A percentile compares a stretch with the other conserved stretches of the same genome.
phyloP scores from a whole-genome alignment of 73 alveolate genomes.

The Urostyla sp. region DNA sequence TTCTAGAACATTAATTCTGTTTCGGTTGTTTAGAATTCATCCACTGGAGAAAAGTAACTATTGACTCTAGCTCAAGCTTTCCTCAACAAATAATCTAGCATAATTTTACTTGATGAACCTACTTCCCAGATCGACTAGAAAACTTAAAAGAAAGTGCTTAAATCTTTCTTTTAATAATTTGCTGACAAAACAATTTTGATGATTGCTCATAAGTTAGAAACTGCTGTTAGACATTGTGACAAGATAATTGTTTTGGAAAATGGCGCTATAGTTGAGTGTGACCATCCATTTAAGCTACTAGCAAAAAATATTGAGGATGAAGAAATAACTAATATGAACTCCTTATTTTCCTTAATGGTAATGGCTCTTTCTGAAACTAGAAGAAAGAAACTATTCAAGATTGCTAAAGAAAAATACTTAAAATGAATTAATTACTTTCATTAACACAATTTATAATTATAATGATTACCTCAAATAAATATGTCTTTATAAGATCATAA shows the following conservation, averaged over 20 bases:
- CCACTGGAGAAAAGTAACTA: constrained; percentile 34
- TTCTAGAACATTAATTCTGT: background rate
- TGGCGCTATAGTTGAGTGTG: constrained; percentile 88
- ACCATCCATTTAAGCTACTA: constrained; percentile 69
- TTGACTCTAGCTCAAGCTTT: constrained; percentile 38
- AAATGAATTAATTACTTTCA: background rate
- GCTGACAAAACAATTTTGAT: constrained; percentile 71
- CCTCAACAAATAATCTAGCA: background rate
- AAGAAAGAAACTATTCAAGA: background rate
- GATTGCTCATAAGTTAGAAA: constrained; percentile 92
- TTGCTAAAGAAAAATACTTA: constrained; percentile 18
- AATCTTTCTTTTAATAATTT: constrained; percentile 56
- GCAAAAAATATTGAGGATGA: constrained; percentile 3
- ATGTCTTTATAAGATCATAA: no score
- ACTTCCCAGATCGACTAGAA: constrained; percentile 29
- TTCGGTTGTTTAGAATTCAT: background rate
- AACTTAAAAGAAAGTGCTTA: constrained; percentile 51
- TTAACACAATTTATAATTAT: background rate
- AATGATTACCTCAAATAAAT: no score
- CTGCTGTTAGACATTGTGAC: constrained; percentile 82
- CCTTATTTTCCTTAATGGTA: constrained; percentile 20
- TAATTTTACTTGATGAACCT: constrained; percentile 51
- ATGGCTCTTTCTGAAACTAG: background rate
- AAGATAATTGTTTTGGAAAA: constrained; percentile 83
- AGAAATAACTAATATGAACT: constrained; percentile 10